phyloP scores from a whole-genome alignment of 2,329 filamentous ascomycete species.

The Pseudogymnoascus sp. region DNA sequence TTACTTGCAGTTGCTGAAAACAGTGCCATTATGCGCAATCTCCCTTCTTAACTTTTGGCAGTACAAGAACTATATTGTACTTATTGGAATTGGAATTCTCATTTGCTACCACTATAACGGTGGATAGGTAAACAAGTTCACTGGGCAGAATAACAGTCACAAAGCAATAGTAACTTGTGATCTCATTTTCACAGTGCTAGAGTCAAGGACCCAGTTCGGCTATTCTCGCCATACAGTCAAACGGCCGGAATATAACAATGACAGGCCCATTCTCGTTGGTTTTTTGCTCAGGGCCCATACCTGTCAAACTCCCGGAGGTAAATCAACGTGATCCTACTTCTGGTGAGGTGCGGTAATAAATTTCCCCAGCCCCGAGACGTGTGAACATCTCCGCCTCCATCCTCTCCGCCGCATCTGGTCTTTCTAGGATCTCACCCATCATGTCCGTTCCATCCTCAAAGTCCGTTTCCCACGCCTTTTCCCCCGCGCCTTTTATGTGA shows the following conservation, averaged over 20 bases:
- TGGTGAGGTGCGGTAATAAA: background rate
- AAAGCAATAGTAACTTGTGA: too few species aligned
- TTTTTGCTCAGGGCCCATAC: background rate
- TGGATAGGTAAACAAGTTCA: too few species aligned
- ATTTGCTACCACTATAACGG: too few species aligned
- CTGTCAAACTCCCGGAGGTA: background rate
- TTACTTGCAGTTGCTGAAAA: too few species aligned
- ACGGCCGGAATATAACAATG: too few species aligned
- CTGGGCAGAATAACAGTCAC: too few species aligned
- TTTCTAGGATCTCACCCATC: background rate
- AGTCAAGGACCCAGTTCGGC: background rate
- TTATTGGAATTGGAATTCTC: too few species aligned
- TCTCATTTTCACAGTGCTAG: background rate
- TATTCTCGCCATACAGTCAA: background rate
- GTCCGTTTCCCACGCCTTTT: background rate
- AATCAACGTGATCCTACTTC: background rate
- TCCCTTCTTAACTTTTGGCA: too few species aligned
- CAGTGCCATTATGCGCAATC: too few species aligned
- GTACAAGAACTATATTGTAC: too few species aligned
- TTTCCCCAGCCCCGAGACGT: background rate
- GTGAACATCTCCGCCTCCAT: background rate
- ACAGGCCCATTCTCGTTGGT: too few species aligned
- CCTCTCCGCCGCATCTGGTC: background rate
- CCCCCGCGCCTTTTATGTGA: constrained; percentile 1
- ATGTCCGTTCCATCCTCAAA: background rate